Evolutionary conservation across 352 stramenopile genomes (phyloP).

Genomic region (Globisporangium iwayamae): DNA sequence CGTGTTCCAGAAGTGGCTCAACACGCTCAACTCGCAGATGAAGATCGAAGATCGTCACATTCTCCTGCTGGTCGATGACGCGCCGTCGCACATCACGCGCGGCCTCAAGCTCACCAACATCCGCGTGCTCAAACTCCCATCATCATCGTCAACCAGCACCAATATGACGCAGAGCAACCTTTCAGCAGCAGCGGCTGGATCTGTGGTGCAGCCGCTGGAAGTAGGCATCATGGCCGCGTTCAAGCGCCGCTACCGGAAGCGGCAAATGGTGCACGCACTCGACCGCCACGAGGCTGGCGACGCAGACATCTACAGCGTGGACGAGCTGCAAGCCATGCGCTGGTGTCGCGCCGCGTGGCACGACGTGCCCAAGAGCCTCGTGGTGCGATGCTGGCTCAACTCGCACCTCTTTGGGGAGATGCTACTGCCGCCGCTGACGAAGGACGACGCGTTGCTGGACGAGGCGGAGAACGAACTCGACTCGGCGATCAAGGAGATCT

Average conservation of each 20-base stretch:
- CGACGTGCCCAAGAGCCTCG: constrained; percentile 10
- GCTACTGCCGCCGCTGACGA: background rate
- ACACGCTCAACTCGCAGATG: constrained; percentile 27
- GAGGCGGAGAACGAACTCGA: constrained; percentile 13
- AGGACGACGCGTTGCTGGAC: background rate
- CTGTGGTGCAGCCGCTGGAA: constrained; percentile 9
- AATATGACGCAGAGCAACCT: background rate
- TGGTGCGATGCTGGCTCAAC: constrained; percentile 13
- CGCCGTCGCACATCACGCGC: constrained; percentile 25
- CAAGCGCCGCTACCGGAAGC: constrained; percentile 27
- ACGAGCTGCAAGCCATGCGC: constrained; percentile 15
- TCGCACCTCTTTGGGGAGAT: constrained; percentile 14
- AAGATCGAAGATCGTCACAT: constrained; percentile 27
- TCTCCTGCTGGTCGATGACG: constrained; percentile 26
- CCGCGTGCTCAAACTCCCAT: constrained; percentile 9
- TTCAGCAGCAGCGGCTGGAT: background rate
- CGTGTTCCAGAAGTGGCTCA: constrained; percentile 30
- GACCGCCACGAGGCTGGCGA: constrained; percentile 16
- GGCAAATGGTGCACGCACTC: constrained; percentile 19
- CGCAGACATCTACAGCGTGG: constrained; percentile 9
- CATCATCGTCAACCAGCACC: background rate
- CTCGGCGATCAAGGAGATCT: constrained; percentile 13
- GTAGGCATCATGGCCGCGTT: constrained; percentile 20
- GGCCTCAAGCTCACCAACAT: constrained; percentile 28
- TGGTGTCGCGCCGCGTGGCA: constrained; percentile 17